Base-by-base conservation (phyloP, 139 green algal species). In the Chlorella sp. region DNA sequence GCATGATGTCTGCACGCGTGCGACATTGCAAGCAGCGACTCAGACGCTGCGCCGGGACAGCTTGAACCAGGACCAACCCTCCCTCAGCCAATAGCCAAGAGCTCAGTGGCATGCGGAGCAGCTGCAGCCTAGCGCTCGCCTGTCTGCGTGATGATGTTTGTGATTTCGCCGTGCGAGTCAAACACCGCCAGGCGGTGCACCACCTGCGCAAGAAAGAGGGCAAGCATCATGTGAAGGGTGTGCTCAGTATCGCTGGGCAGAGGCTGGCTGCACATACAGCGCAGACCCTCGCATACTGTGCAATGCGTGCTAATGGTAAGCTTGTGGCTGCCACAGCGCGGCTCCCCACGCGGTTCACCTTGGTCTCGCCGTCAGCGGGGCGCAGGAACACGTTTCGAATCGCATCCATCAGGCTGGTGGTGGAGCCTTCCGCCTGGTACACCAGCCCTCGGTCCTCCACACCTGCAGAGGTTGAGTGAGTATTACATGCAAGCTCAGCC, bases 391-490 rank as follows among this genome's bases (percentile, higher is more conserved):
- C 32, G 70, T 91, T 76, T 32, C 72, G 60, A 40, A 96, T 90
- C n/a, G 91, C 91, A 14, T 76, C 76, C 40, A 93, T 65, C 65
- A 97, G 44, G 30, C 81, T 85, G 7, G 88, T 90, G 41, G 81
- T 78, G 19, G 34, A 38, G 32, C 64, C 68, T 26, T 96, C 88
- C 3, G 88, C 83, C 78, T 94, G 79, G 73, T 91, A 96, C 73
- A 97, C 72, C 76, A 96, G 87, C 0, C 86, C 91, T 40, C 88
- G 86, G 87, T 96, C 93, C 48, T 94, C 90, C 62, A 90, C 87
- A 56, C 91, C 92, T 94, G 89, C 32, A 3, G 20, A 34, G 5
- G 75, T 22, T 26, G 72, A 41, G 30, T 6, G 58, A 65, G 56
- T 20, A 24, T 65, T 19, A 17, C 56, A 65, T 20, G 8, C 22